Conservation (phyloP, 2,329 filamentous ascomycete species). For the Aspergillus candidus region DNA sequence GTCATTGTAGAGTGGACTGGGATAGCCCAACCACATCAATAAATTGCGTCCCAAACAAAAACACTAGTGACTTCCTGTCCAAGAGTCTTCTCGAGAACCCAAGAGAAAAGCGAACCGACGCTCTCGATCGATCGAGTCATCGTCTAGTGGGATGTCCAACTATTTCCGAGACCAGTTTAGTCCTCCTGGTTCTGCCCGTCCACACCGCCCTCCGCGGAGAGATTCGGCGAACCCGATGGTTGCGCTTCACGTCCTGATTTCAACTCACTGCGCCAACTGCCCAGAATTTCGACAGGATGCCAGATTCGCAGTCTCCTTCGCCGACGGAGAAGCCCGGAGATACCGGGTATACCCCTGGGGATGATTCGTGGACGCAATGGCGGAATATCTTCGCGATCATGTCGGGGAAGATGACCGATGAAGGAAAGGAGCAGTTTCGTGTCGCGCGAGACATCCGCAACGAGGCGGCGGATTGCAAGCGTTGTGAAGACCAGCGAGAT, state of each 20-base stretch:
- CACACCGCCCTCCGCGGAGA: constrained; percentile 27
- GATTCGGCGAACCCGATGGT: constrained; percentile 11
- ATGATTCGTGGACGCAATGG: constrained; percentile 53
- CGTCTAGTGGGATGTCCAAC: no score
- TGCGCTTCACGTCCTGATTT: neutral
- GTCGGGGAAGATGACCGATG: constrained; percentile 62
- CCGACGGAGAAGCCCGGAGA: constrained; percentile 20
- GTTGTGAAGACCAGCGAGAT: constrained; percentile 75
- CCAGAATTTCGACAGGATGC: constrained; percentile 19
- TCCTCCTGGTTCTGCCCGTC: constrained; percentile 22
- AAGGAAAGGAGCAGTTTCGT: constrained; percentile 70
- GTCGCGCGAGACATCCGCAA: constrained; percentile 67
- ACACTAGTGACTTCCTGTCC: no score
- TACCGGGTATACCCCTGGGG: constrained; percentile 35
- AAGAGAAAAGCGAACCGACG: no score
- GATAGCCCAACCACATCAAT: neutral
- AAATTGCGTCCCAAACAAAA: no score
- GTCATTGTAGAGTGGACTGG: neutral
- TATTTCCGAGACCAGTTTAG: neutral
- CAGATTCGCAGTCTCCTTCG: constrained; percentile 23
- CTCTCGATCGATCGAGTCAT: no score
- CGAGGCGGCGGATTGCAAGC: constrained; percentile 70
- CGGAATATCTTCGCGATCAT: constrained; percentile 81
- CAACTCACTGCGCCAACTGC: neutral
- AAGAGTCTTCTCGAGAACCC: no score